Evolutionary conservation across 139 green algal genomes (phyloP).

Genomic region (Coelastrella sp.): DNA sequence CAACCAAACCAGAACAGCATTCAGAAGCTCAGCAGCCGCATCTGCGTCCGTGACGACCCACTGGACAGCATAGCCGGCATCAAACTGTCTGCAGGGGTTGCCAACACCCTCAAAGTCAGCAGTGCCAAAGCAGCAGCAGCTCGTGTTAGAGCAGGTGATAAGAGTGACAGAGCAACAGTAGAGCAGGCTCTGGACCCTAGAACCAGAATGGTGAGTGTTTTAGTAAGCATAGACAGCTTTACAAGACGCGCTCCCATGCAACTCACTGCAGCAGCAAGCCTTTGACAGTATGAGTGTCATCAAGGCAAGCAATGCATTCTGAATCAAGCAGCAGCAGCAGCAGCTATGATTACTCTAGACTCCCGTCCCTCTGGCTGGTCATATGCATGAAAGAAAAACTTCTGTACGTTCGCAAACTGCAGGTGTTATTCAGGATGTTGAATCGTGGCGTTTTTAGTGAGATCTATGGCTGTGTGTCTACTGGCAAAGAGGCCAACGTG

Average conservation of each 20-base stretch:
- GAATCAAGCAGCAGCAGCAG: slow-evolving; percentile 12
- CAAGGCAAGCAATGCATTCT: too few species aligned
- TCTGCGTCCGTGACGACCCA: slow-evolving; percentile 64
- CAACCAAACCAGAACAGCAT: slow-evolving; percentile 61
- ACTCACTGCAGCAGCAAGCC: too few species aligned
- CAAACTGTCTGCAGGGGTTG: slow-evolving; percentile 53
- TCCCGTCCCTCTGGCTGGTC: too few species aligned
- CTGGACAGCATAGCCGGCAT: slow-evolving; percentile 64
- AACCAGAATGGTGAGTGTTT: slow-evolving; percentile 91
- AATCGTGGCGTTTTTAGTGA: slow-evolving; percentile 85
- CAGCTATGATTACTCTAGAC: too few species aligned
- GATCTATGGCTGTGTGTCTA: slow-evolving; percentile 96
- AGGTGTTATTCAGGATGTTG: slow-evolving; percentile 98
- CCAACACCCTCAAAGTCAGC: slow-evolving; percentile 55
- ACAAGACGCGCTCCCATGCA: too few species aligned
- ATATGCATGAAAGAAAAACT: too few species aligned
- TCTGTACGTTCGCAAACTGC: neutral
- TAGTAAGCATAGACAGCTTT: too few species aligned
- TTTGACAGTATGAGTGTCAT: neutral
- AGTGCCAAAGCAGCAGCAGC: slow-evolving; percentile 68
- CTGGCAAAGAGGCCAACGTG: slow-evolving; percentile 99
- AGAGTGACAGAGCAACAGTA: slow-evolving; percentile 90
- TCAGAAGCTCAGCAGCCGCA: slow-evolving; percentile 69
- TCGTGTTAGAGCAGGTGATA: slow-evolving; percentile 69
- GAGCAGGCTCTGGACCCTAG: slow-evolving; percentile 92